phyloP scores from a whole-genome alignment of 306 rosid species.

The Chamaecrista fasciculata region DNA sequence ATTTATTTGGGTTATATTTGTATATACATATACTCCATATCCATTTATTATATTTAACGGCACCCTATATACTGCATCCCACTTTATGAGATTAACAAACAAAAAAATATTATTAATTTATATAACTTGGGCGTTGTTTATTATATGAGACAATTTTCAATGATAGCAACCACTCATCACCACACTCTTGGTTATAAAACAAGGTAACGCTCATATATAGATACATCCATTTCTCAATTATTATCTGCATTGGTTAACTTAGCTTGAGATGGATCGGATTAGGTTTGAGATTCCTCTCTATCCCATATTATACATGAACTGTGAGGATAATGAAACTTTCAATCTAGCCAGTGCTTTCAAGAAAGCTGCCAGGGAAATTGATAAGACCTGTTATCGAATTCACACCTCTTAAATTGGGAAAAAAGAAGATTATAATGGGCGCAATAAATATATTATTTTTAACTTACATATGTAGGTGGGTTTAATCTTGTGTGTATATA shows the following conservation, averaged over 20 bases:
- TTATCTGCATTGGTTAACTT: not conserved
- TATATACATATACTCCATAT: not conserved
- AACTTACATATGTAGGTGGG: too few relatives aligned
- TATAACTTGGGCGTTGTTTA: not conserved
- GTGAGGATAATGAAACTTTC: not conserved
- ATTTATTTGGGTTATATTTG: not conserved
- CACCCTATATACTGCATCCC: not conserved
- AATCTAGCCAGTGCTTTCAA: not conserved
- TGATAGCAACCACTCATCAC: not conserved
- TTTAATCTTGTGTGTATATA: too few relatives aligned
- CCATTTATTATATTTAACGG: not conserved
- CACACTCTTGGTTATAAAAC: conserved; percentile 1
- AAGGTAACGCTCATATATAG: not conserved
- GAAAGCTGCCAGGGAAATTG: conserved; percentile 2
- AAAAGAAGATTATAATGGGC: not conserved
- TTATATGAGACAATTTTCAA: conserved; percentile 9
- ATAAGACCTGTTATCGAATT: conserved; percentile 8
- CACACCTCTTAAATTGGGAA: not conserved
- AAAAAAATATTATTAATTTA: not conserved
- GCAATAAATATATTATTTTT: too few relatives aligned
- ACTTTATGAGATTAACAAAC: not conserved
- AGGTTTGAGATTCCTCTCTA: not conserved
- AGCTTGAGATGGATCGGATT: not conserved
- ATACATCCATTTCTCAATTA: not conserved
- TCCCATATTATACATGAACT: not conserved